phyloP scores from a whole-genome alignment of 768 basidiomycete genomes.

The Infundibulicybe gibba region DNA sequence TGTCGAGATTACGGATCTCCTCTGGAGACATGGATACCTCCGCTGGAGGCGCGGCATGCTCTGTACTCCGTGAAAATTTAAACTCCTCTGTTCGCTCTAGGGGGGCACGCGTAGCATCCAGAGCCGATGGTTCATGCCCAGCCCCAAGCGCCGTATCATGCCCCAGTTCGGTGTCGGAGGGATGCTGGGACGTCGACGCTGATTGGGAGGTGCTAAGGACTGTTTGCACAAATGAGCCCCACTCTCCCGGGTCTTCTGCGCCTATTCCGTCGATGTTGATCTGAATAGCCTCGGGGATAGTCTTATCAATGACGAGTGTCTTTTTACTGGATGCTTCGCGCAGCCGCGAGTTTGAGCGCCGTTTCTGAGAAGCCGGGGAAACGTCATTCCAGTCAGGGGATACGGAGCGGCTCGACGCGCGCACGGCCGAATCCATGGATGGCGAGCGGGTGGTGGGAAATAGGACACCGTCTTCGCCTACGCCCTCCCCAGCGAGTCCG shows the following conservation, averaged over 20 bases:
- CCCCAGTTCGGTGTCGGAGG: background rate
- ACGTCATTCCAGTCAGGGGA: conserved; percentile 40
- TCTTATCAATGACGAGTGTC: conserved; percentile 2
- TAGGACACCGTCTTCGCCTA: conserved; percentile 43
- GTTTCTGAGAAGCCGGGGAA: conserved; percentile 21
- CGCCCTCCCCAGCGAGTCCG: conserved; percentile 29
- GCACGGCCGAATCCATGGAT: conserved; percentile 33
- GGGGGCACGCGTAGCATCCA: conserved; percentile 1
- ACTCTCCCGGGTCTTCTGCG: conserved; percentile 30
- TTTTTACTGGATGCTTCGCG: conserved; percentile 11
- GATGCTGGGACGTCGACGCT: background rate
- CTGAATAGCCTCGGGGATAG: conserved; percentile 14
- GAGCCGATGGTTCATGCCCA: too few relatives aligned
- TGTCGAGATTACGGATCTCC: conserved; percentile 29
- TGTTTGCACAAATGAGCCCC: conserved; percentile 37
- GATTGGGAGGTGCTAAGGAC: conserved; percentile 14
- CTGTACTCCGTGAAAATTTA: background rate
- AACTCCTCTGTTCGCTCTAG: background rate
- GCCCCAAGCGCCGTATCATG: background rate
- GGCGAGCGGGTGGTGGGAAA: conserved; percentile 32
- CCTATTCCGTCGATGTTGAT: conserved; percentile 28
- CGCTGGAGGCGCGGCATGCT: conserved; percentile 8
- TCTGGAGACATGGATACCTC: conserved; percentile 23
- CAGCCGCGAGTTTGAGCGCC: conserved; percentile 22
- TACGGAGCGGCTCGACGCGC: conserved; percentile 24